Evolutionary conservation across 305 asterid genomes (phyloP).

Genomic region (Fraxinus baroniana): DNA sequence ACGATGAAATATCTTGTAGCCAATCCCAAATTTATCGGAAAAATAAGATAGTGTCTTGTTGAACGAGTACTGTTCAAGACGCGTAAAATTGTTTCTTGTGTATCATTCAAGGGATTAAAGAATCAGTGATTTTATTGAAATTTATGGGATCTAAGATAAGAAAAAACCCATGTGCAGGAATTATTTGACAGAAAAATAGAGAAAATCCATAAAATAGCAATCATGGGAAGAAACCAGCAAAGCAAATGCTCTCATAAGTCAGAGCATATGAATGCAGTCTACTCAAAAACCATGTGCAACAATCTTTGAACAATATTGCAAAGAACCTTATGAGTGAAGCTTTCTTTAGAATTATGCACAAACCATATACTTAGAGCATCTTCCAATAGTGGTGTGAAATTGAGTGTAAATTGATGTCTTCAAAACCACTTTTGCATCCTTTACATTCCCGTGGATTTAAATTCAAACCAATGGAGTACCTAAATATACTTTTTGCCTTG

Average conservation of each 20-base stretch:
- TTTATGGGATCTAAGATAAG: background rate
- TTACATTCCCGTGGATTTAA: background rate
- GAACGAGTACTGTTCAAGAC: background rate
- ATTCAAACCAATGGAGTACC: background rate
- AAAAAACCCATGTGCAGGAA: background rate
- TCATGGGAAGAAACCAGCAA: background rate
- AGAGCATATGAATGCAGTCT: background rate
- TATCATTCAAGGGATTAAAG: background rate
- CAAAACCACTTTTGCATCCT: background rate
- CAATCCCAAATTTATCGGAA: background rate
- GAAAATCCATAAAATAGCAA: background rate
- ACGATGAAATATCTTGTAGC: background rate
- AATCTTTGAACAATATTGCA: background rate
- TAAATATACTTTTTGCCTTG: background rate
- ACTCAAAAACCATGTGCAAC: slow-evolving; percentile 1
- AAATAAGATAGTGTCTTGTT: background rate
- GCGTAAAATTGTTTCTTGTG: background rate
- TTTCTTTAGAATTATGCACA: background rate
- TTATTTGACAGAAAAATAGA: background rate
- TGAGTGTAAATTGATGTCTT: background rate
- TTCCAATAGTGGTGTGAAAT: background rate
- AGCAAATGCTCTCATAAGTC: background rate
- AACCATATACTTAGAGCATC: background rate
- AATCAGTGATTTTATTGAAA: background rate
- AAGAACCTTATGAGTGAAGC: background rate